These are phyloP conservation scores for Lachnellula arida DNA, from an alignment of 2,329 filamentous ascomycete genomes.

Conservation along the genomic window DNA sequence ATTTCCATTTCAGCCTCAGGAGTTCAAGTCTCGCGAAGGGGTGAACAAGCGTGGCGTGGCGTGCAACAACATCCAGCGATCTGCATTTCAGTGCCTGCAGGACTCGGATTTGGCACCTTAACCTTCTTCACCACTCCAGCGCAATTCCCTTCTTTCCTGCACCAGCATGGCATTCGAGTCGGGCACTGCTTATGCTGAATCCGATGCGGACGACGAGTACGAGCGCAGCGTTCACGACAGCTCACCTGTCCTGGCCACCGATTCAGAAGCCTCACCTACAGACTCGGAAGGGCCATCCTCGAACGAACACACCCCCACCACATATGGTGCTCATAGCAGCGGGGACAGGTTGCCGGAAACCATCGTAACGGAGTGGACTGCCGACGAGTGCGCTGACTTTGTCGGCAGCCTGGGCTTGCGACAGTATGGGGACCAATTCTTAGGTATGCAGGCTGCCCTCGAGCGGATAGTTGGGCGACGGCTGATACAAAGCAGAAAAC, in stretches of 20 bases:
- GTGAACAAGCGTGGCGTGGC: not conserved
- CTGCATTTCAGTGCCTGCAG: not conserved
- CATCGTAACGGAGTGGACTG: constrained; percentile 74
- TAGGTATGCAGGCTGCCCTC: constrained; percentile 54
- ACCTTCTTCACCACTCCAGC: not conserved
- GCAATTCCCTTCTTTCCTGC: not conserved
- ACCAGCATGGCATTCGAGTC: constrained; percentile 51
- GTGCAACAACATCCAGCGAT: not conserved
- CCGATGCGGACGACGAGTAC: constrained; percentile 79
- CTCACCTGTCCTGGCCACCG: constrained; percentile 59
- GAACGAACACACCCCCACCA: constrained; percentile 72
- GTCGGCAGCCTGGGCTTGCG: constrained; percentile 72
- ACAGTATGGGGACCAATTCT: constrained; percentile 78
- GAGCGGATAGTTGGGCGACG: constrained; percentile 8
- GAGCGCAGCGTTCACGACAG: constrained; percentile 66
- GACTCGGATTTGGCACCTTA: not conserved
- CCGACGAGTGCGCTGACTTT: constrained; percentile 87
- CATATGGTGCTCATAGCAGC: constrained; percentile 62
- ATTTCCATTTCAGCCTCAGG: no score
- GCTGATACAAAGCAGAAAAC: constrained; percentile 61
- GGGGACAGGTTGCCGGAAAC: constrained; percentile 67
- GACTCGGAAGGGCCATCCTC: constrained; percentile 65
- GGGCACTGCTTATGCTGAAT: constrained; percentile 70
- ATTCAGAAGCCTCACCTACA: constrained; percentile 65
- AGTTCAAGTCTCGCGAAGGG: no score